A percentile compares a stretch with the other conserved stretches of the same genome.
These are phyloP conservation scores for Candida sp. DNA, from an alignment of 1,139 yeast genomes.

Conservation along the genomic window DNA sequence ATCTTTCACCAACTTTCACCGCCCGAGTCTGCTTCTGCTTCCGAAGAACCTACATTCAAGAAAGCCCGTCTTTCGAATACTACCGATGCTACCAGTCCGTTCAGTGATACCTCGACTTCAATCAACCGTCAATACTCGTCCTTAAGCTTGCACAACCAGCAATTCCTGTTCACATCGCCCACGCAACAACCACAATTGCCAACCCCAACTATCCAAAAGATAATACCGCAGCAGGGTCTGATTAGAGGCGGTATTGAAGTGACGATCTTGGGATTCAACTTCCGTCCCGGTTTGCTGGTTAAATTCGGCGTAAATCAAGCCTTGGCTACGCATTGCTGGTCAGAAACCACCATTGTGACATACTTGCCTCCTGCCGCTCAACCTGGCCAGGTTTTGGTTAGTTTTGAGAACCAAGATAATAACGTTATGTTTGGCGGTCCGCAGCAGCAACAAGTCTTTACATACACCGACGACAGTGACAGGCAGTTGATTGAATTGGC, in stretches of 20 bases:
- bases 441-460: constrained; percentile 65
- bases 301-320: constrained; percentile 88
- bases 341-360: constrained; percentile 91
- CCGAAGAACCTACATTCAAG: constrained; percentile 49
- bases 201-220: constrained; percentile 72
- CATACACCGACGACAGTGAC: constrained; percentile 93
- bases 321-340: constrained; percentile 94
- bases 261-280: constrained; percentile 85
- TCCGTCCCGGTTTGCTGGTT: constrained; percentile 80
- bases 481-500: constrained; percentile 92
- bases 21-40: constrained; percentile 67
- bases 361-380: constrained; percentile 88
- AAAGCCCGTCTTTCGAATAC: constrained; percentile 45
- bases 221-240: constrained; percentile 96
- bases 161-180: constrained; percentile 15
- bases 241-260: constrained; percentile 96
- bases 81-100: constrained; percentile 50
- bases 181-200: constrained; percentile 13
- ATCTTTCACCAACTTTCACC: constrained; percentile 51
- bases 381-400: constrained; percentile 92
- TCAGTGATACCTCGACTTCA: constrained; percentile 49
- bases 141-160: constrained; percentile 15
- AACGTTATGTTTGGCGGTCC: constrained; percentile 33
- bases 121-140: constrained; percentile 4
- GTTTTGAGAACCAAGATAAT: constrained; percentile 61